A percentile compares a stretch with the other conserved stretches of the same genome.
Evolutionary conservation across 306 rosid genomes (phyloP).

Genomic region (Gillenia trifoliata): DNA sequence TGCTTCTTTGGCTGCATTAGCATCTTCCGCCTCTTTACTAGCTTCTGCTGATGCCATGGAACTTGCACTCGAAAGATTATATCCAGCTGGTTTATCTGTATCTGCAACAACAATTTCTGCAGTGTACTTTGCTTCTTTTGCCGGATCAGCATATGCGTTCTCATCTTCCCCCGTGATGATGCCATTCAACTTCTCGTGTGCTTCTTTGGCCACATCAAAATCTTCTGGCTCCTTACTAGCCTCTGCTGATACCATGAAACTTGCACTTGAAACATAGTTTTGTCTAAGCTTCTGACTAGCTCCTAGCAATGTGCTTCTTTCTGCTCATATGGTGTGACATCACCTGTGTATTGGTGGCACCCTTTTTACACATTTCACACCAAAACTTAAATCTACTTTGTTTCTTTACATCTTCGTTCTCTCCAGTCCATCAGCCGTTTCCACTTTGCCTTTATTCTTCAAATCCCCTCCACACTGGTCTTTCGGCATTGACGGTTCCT

Average conservation of each 20-base stretch:
- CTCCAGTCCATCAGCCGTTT: background rate
- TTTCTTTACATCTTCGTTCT: background rate
- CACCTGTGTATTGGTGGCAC: constrained; percentile 1
- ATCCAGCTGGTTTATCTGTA: too few relatives aligned
- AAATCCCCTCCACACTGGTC: background rate
- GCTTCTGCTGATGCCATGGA: background rate
- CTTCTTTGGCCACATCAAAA: constrained; percentile 6
- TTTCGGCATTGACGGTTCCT: constrained; percentile 14
- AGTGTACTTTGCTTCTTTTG: constrained; percentile 6
- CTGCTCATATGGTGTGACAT: constrained; percentile 42
- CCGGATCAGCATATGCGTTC: background rate
- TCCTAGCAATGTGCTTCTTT: constrained; percentile 31
- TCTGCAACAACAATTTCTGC: too few relatives aligned
- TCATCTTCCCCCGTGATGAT: background rate
- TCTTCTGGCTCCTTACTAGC: constrained; percentile 12
- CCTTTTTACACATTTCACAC: constrained; percentile 41
- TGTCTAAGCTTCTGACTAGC: background rate
- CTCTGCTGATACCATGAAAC: background rate
- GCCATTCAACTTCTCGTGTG: background rate
- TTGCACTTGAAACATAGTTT: background rate
- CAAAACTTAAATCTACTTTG: constrained; percentile 25
- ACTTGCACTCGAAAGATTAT: too few relatives aligned
- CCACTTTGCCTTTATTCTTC: constrained; percentile 7
- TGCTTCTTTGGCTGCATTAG: constrained; percentile 11
- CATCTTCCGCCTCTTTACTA: background rate